Conservation (phyloP, 2,329 filamentous ascomycete genomes). For the Mycogone perniciosa region DNA sequence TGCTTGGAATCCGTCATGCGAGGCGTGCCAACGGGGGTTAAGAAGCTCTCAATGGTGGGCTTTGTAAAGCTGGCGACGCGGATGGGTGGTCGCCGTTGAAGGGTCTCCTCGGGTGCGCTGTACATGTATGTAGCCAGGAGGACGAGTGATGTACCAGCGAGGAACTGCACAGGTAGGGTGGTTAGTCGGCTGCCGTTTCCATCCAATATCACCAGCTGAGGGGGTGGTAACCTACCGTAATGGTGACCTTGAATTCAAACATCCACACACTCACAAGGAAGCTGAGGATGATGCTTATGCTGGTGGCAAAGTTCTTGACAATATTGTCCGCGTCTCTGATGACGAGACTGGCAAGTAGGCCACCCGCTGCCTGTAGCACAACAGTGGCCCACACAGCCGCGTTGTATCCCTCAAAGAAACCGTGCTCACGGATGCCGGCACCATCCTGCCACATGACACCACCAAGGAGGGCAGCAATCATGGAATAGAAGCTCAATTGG, state of each 20-base stretch:
- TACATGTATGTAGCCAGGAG: constrained; percentile 81
- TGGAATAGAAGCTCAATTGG: constrained; percentile 87
- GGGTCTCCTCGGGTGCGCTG: constrained; percentile 56
- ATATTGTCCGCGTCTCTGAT: constrained; percentile 57
- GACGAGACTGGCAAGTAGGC: constrained; percentile 58
- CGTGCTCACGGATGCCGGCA: constrained; percentile 70
- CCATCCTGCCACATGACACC: constrained; percentile 86
- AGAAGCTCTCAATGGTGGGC: constrained; percentile 47
- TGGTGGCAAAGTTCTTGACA: constrained; percentile 88
- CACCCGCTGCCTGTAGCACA: constrained; percentile 73
- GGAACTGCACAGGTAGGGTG: constrained; percentile 53
- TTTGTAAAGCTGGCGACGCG: constrained; percentile 73
- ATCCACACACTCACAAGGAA: constrained; percentile 80
- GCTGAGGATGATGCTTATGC: constrained; percentile 83
- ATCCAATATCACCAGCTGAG: not conserved
- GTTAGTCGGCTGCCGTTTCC: not conserved
- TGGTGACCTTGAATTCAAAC: constrained; percentile 71
- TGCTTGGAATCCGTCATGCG: constrained; percentile 26
- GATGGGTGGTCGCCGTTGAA: constrained; percentile 52
- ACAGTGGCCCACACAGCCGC: constrained; percentile 85
- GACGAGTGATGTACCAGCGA: constrained; percentile 73
- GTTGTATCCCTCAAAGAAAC: constrained; percentile 95
- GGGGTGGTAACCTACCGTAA: constrained; percentile 53
- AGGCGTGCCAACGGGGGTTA: constrained; percentile 32
- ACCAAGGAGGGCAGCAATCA: constrained; percentile 81